These are phyloP conservation scores for Acacia confusa DNA, from an alignment of 306 rosid species.

Conservation along the genomic window DNA sequence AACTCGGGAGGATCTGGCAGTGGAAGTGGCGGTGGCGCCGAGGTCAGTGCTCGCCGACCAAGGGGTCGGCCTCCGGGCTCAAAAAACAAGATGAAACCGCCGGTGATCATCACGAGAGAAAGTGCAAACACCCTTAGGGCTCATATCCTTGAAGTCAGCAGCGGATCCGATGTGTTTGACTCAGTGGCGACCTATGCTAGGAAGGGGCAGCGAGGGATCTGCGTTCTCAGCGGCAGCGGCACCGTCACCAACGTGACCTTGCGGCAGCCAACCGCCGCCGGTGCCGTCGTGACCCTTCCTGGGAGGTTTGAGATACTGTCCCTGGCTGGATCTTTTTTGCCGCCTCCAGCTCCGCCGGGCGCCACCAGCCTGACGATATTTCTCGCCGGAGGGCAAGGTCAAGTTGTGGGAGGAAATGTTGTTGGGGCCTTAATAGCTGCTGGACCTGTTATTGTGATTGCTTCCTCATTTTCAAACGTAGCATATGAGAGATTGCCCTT, in stretches of 20 bases:
- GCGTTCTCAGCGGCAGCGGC: constrained; percentile 78
- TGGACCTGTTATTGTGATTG: constrained; percentile 83
- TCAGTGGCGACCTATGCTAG: constrained; percentile 75
- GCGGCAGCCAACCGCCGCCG: constrained; percentile 64
- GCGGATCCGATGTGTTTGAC: constrained; percentile 85
- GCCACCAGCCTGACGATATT: constrained; percentile 79
- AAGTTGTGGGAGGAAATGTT: constrained; percentile 87
- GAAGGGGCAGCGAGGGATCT: constrained; percentile 83
- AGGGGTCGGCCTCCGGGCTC: constrained; percentile 48
- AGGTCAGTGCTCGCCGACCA: constrained; percentile 49
- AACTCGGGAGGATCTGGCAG: background rate
- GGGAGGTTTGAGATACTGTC: constrained; percentile 86
- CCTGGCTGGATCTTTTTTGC: constrained; percentile 72
- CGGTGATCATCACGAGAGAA: constrained; percentile 82
- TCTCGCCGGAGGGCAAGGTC: constrained; percentile 90
- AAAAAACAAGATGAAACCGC: constrained; percentile 8
- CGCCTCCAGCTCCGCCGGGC: constrained; percentile 93
- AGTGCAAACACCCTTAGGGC: constrained; percentile 89
- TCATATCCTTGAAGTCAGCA: constrained; percentile 78
- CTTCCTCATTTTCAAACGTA: constrained; percentile 87
- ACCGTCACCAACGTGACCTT: constrained; percentile 75
- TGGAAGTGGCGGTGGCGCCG: background rate
- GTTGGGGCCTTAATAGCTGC: constrained; percentile 82
- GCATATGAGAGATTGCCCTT: constrained; percentile 90
- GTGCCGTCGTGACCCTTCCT: constrained; percentile 56